Evolutionary conservation across 345 rosid genomes (phyloP).

Genomic region (Eucalyptus dawsonii): DNA sequence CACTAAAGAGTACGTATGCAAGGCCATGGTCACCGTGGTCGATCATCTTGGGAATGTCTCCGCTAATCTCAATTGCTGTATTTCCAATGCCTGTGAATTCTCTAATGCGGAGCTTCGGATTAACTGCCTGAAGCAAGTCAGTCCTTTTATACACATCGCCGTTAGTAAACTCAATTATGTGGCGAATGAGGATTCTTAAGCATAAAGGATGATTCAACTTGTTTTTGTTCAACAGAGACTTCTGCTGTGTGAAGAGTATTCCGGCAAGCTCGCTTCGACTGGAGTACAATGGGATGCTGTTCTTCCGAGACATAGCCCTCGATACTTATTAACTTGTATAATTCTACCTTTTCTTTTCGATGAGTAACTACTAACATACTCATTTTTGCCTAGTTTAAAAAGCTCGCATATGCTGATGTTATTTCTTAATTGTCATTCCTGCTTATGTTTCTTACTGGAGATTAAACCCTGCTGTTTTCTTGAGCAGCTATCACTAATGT

Average conservation of each 20-base stretch:
- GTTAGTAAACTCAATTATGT: neutral
- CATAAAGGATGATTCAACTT: neutral
- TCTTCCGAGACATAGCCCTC: conserved; percentile 26
- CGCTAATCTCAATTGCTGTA: conserved; percentile 21
- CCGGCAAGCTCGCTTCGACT: conserved; percentile 27
- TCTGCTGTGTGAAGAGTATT: conserved; percentile 22
- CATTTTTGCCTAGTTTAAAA: neutral
- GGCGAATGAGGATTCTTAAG: neutral
- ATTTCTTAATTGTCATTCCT: neutral
- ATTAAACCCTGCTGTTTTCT: neutral
- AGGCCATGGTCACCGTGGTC: conserved; percentile 47
- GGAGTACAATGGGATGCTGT: conserved; percentile 23
- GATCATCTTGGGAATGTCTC: conserved; percentile 66
- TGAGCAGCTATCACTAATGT: neutral
- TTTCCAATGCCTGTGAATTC: conserved; percentile 12
- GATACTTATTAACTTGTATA: conserved; percentile 17
- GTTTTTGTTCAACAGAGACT: conserved; percentile 23
- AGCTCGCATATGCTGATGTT: neutral
- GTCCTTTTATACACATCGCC: neutral
- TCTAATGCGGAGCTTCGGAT: conserved; percentile 43
- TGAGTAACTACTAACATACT: conserved; percentile 2
- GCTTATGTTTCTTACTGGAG: neutral
- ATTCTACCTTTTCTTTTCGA: neutral
- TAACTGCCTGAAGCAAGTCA: conserved; percentile 42
- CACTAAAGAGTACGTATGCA: conserved; percentile 56